phyloP scores from a whole-genome alignment of 495 filamentous ascomycete genomes.

The Beverwykella pulmonaria region DNA sequence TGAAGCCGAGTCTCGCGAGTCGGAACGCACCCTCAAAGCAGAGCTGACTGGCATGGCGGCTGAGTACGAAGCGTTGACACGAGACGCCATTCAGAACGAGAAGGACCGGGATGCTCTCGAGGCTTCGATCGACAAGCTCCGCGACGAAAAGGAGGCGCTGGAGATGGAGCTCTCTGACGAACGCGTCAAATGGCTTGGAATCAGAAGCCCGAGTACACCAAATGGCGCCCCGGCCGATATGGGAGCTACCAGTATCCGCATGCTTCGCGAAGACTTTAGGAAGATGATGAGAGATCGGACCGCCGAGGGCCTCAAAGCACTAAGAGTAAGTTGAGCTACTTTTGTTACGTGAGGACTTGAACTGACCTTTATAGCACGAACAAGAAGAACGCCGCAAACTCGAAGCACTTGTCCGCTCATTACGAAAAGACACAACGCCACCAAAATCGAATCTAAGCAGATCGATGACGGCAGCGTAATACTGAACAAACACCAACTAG shows the following conservation, averaged over 20 bases:
- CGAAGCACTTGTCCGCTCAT: conserved; percentile 59
- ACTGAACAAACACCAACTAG: no score
- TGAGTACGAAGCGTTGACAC: conserved; percentile 87
- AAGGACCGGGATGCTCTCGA: conserved; percentile 81
- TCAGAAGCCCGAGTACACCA: conserved; percentile 55
- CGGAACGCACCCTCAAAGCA: conserved; percentile 64
- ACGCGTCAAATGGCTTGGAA: conserved; percentile 69
- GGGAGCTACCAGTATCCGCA: conserved; percentile 69
- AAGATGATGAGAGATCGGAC: conserved; percentile 88
- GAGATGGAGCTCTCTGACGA: conserved; percentile 73
- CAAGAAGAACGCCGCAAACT: conserved; percentile 71
- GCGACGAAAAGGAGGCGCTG: conserved; percentile 69
- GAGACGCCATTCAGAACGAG: conserved; percentile 82
- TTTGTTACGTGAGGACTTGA: conserved; percentile 17
- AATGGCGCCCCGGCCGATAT: conserved; percentile 33
- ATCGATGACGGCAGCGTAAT: conserved; percentile 15
- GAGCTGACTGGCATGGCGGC: conserved; percentile 80
- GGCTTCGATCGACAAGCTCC: conserved; percentile 65
- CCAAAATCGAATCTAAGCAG: conserved; percentile 29
- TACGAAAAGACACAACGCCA: conserved; percentile 53
- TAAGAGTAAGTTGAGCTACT: conserved; percentile 60
- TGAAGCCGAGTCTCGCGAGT: conserved; percentile 30
- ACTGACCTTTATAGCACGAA: conserved; percentile 57
- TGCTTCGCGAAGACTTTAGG: conserved; percentile 81
- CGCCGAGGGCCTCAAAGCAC: conserved; percentile 66